Percentiles rank a stretch among this genome's conserved stretches.
Evolutionary conservation across 2,329 filamentous ascomycete species (phyloP).

Genomic region (Penicillium thymicola): DNA sequence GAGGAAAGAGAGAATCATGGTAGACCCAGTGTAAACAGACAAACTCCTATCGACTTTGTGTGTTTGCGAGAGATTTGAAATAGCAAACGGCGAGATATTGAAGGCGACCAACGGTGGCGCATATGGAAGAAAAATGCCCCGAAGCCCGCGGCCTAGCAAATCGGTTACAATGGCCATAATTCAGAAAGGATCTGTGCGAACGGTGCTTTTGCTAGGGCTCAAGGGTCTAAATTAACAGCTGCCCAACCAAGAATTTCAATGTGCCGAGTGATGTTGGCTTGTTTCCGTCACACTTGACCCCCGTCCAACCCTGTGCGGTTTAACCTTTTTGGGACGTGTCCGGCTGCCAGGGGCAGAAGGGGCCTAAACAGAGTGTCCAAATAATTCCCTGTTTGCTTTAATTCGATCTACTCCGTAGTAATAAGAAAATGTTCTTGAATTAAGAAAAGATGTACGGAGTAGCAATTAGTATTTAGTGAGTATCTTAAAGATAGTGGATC

Average conservation of each 20-base stretch:
- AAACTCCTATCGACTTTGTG: no score
- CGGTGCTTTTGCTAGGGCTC: background rate
- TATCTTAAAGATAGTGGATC: conserved; percentile 1
- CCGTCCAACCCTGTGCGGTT: background rate
- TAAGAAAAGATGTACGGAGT: background rate
- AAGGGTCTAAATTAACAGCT: background rate
- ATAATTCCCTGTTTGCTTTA: background rate
- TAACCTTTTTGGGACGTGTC: conserved; percentile 6
- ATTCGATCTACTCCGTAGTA: no score
- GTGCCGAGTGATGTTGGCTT: background rate
- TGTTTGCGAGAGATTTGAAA: background rate
- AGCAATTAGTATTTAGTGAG: background rate
- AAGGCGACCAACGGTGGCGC: background rate
- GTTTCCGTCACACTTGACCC: conserved; percentile 1
- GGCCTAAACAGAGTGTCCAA: background rate
- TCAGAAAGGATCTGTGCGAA: background rate
- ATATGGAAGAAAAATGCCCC: background rate
- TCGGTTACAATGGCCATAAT: background rate
- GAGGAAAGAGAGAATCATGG: background rate
- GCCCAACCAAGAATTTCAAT: background rate
- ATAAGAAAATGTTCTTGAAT: background rate
- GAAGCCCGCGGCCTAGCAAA: background rate
- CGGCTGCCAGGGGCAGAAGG: conserved; percentile 3
- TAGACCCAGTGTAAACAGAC: no score
- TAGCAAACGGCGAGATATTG: background rate